phyloP scores from a whole-genome alignment of 257 asterid genomes.

The Petunia axillaris region DNA sequence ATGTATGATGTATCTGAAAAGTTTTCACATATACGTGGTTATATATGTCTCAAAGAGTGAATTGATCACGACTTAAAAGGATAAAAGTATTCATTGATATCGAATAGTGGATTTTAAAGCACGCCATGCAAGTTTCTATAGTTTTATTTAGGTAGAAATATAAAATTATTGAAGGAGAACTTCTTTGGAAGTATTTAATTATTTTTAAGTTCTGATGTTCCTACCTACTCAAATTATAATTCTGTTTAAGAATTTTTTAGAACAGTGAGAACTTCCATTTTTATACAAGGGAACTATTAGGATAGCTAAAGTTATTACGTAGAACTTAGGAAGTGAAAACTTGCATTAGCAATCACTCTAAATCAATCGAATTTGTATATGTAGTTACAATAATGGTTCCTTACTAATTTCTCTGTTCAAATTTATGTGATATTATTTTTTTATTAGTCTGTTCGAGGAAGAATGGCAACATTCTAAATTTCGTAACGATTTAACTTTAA shows the following conservation, averaged over 20 bases:
- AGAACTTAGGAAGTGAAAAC: neutral
- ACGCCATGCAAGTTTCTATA: neutral
- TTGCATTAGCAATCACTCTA: neutral
- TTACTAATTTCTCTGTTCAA: too few relatives aligned
- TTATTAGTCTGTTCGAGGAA: too few relatives aligned
- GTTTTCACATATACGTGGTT: neutral
- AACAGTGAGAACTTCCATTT: constrained; percentile 2
- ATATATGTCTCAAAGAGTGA: neutral
- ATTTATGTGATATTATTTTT: too few relatives aligned
- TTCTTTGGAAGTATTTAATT: neutral
- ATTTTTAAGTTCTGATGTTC: neutral
- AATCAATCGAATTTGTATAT: neutral
- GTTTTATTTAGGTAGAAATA: neutral
- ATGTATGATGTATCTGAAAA: neutral
- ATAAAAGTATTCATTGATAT: neutral
- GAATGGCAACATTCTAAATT: too few relatives aligned
- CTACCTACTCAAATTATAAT: neutral
- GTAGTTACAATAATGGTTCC: neutral
- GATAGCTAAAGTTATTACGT: neutral
- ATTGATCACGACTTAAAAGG: neutral
- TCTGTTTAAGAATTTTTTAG: neutral
- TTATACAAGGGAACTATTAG: neutral
- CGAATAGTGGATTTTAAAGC: neutral
- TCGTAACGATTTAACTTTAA: too few relatives aligned
- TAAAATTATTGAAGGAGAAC: neutral